These are phyloP conservation scores for Blastocystis sp. DNA, from an alignment of 352 stramenopile genomes.

Conservation along the genomic window DNA sequence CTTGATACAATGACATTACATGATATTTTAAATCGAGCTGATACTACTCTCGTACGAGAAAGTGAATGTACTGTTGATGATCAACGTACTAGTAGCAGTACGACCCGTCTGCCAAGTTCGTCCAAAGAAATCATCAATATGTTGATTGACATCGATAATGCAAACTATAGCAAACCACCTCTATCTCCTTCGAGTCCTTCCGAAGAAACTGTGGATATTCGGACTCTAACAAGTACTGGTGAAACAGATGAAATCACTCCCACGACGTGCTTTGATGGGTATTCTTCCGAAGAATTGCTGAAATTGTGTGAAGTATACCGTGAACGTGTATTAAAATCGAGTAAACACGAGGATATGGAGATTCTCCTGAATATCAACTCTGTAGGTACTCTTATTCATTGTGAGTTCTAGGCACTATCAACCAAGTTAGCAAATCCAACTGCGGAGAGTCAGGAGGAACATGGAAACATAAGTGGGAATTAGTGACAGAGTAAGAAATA, in stretches of 20 bases:
- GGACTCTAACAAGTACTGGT: not conserved
- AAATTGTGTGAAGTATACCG: not conserved
- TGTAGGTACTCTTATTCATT: not conserved
- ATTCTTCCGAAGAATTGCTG: not conserved
- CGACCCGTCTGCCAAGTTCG: not conserved
- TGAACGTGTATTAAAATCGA: not conserved
- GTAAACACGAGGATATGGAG: slow-evolving; percentile 9
- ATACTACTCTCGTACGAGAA: not conserved
- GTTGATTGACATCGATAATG: slow-evolving; percentile 41
- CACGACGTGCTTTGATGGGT: not conserved
- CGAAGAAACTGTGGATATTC: not conserved
- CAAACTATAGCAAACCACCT: slow-evolving; percentile 6
- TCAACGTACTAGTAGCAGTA: not conserved
- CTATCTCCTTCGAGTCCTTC: not conserved
- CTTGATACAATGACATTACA: slow-evolving; percentile 3
- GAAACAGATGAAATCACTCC: slow-evolving; percentile 13
- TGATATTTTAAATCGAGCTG: slow-evolving; percentile 12
- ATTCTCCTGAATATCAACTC: slow-evolving; percentile 41
- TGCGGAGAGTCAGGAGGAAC: too few relatives aligned
- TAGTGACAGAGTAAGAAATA: not conserved
- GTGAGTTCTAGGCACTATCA: not conserved
- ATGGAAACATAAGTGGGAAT: too few relatives aligned
- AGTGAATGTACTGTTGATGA: not conserved
- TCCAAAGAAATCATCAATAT: slow-evolving; percentile 39
- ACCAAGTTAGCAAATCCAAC: not conserved